Base-by-base conservation (phyloP, 2,329 filamentous ascomycete genomes). In the Dactylonectria estremocensis region DNA sequence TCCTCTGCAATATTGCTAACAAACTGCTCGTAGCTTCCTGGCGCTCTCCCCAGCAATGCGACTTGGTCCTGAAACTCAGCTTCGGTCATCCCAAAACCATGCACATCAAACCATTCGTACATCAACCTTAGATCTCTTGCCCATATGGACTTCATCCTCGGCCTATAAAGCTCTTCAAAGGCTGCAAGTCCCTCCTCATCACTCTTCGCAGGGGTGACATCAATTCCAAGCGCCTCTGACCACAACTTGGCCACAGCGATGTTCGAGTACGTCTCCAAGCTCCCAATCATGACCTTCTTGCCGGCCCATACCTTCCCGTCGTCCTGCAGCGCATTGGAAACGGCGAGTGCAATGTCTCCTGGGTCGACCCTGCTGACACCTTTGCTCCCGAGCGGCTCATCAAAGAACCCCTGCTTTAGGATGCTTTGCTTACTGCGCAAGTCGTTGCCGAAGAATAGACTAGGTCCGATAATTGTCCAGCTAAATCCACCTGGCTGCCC, bases 241-340 rank as follows among this genome's bases (percentile, higher is more conserved):
- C 67, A 69, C 13, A 69, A 46, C 49, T 40, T 61, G 28, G 61
- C 65, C n/a, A 57, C 54, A 3, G 55, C 46, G 14, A 11, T 16
- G 20, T 46, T 62, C 1, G 67, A 62, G 13, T 69, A 68, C 28
- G 16, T 65, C 28, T 68, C 13, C 46, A 65, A 43, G 31, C 67
- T 65, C 33, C 67, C 67, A 40, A 68, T 37, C 65, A 69, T 69
- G 43, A 69, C 18, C 61, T 69, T 69, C 52, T 68, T 62, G n/a
- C 65, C 46, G 6, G 45, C 56, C 67, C 67, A 69, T 18, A 35
- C 28, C n/a, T 53, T 48, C 7, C 67, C 60, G 16, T 62, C 53
- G 13, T 69, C 67, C 18, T 69, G n/a, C 7, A 69, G 28, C 2
- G 61, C 65, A 7, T 69, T 69, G 10, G 53, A 18, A 3, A 45